Base-by-base conservation (phyloP, 495 filamentous ascomycete species). In the Penicillium subrubescens region DNA sequence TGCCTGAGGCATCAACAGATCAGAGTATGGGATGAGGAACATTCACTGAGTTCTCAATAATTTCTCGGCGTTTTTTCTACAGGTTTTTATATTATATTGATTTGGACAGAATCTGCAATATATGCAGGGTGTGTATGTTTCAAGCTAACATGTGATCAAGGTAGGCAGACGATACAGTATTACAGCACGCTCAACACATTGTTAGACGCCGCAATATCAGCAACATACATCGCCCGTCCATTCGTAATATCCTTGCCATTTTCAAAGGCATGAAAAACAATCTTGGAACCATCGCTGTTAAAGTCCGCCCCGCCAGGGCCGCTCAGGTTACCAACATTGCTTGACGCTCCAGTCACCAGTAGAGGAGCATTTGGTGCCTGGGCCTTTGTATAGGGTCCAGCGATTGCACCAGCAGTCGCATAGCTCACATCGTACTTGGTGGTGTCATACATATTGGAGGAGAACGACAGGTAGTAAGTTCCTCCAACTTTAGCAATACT, bases 391-490 rank as follows among this genome's bases (percentile, higher is more conserved):
- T 83, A 87, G 12, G 77, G 77, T 2, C 85, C 85, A 48, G 63
- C 66, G 17, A 86, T 64, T 5, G 65, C 70, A 54, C 61, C 65
- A 3, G 80, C 77, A 25, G 77, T 82, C 6, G 84, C 84, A 64
- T 87, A 88, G 66, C 77, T 80, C 31, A 82, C 73, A 46, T 84
- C 81, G 61, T 86, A 87, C 59, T 75, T 57, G 27, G 76, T 74
- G 8, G 78, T 82, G 10, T 76, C 73, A 69, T 75, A 86, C 67
- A 79, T 83, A 39, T 86, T 81, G 29, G 79, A 81, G 53, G 83
- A 85, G 72, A 86, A 88, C 61, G 87, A 84, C 6, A 89, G 74
- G 57, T 86, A 78, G 65, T 83, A 88, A n/a, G 75, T 79, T 7
- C 81, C 82, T 35, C 77, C 76, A 21, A 68, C 68, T 19, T 78